Evolutionary conservation across 1,284 basidiomycete genomes (phyloP).

Genomic region (Sporisorium scitamineum): DNA sequence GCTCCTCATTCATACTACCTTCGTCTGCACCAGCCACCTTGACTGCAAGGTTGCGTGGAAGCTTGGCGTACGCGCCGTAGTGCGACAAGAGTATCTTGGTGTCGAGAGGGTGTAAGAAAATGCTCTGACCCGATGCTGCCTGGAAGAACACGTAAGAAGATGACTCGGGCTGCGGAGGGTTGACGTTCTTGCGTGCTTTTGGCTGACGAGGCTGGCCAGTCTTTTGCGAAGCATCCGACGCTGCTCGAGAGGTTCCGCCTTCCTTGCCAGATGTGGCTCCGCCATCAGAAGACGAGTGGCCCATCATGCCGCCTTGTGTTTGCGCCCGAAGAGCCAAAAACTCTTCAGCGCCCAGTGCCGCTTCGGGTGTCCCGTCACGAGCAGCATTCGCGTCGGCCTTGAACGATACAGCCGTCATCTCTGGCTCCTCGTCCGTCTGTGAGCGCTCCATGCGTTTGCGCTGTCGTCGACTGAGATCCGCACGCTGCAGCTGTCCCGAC

Average conservation of each 20-base stretch:
- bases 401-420: constrained; percentile 6
- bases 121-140: constrained; percentile 86
- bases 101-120: constrained; percentile 95
- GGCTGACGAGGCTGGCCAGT: constrained; percentile 10
- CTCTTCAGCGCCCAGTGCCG: constrained; percentile 37
- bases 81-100: constrained; percentile 90
- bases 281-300: constrained; percentile 9
- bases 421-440: constrained; percentile 38
- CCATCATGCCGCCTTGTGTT: constrained; percentile 29
- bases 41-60: constrained; percentile 84
- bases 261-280: constrained; percentile 1
- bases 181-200: constrained; percentile 53
- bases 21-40: constrained; percentile 81
- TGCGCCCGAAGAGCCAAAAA: constrained; percentile 41
- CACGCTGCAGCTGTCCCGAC: constrained; percentile 25
- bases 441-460: constrained; percentile 48
- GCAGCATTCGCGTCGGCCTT: constrained; percentile 2
- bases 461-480: constrained; percentile 51
- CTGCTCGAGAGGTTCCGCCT: not conserved
- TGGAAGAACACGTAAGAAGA: constrained; percentile 90
- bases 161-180: constrained; percentile 60
- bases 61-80: constrained; percentile 83
- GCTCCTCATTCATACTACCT: constrained; percentile 83
- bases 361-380: constrained; percentile 34
- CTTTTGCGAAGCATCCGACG: constrained; percentile 8